Percentiles rank a stretch among this genome's conserved stretches.
phyloP scores from a whole-genome alignment of 2,329 filamentous ascomycete species.

The Plectosphaerella sp. region DNA sequence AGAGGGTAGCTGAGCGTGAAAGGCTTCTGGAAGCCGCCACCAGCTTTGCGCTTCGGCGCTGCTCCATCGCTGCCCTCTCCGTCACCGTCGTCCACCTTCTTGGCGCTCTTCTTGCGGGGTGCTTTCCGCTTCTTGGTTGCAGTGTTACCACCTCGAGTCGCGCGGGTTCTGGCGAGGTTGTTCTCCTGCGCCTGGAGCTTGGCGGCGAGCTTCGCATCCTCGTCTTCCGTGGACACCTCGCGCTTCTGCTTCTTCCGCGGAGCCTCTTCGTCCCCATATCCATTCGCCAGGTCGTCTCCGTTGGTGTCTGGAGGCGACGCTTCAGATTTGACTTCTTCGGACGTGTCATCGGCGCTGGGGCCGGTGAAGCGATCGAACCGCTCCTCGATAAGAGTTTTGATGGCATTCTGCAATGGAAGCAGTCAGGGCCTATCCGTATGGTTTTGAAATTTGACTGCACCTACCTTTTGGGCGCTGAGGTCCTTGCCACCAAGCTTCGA shows the following conservation, averaged over 20 bases:
- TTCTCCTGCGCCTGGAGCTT: constrained; percentile 92
- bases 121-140: constrained; percentile 62
- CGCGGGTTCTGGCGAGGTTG: constrained; percentile 57
- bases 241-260: constrained; percentile 66
- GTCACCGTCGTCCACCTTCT: constrained; percentile 81
- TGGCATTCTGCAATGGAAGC: constrained; percentile 47
- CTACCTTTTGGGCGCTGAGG: constrained; percentile 55
- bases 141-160: constrained; percentile 69
- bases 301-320: constrained; percentile 6
- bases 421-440: neutral
- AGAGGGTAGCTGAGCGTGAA: constrained; percentile 70
- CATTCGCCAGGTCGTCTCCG: constrained; percentile 17
- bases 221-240: constrained; percentile 57
- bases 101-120: constrained; percentile 68
- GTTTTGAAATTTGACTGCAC: neutral
- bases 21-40: constrained; percentile 89
- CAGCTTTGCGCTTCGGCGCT: constrained; percentile 71
- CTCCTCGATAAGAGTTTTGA: constrained; percentile 68
- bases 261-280: constrained; percentile 11
- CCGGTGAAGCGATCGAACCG: constrained; percentile 66
- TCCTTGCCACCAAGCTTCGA: constrained; percentile 51
- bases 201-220: constrained; percentile 83
- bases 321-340: constrained; percentile 20
- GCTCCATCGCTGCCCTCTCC: constrained; percentile 57
- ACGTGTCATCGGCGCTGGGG: constrained; percentile 40